phyloP scores from a whole-genome alignment of 805 yeast genomes.

The Cyberlindnera meyerae region DNA sequence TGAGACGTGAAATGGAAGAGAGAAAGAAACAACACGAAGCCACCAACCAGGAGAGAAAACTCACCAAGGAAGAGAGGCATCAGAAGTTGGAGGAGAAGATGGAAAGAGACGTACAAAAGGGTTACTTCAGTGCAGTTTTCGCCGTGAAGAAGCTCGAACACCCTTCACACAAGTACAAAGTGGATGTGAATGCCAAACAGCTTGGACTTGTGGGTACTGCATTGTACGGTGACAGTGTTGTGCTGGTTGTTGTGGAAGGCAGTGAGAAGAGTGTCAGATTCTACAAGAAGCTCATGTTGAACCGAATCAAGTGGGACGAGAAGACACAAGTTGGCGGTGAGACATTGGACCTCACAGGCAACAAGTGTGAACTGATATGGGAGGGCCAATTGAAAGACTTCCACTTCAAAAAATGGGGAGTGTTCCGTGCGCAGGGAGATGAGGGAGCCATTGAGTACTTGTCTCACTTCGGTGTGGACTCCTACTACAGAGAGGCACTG shows the following conservation, averaged over 20 bases:
- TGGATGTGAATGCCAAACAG: constrained; percentile 79
- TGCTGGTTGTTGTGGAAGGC: constrained; percentile 72
- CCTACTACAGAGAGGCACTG: constrained; percentile 49
- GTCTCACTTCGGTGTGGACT: constrained; percentile 47
- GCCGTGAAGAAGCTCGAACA: constrained; percentile 48
- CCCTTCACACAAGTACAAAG: constrained; percentile 66
- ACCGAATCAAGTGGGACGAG: constrained; percentile 68
- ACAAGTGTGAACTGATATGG: constrained; percentile 56
- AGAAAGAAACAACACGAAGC: constrained; percentile 55
- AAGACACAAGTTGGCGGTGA: constrained; percentile 29
- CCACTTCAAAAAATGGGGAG: constrained; percentile 66
- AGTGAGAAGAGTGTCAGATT: constrained; percentile 55
- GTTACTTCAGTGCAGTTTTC: constrained; percentile 56
- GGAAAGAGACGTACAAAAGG: constrained; percentile 46
- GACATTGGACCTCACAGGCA: constrained; percentile 36
- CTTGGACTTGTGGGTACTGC: constrained; percentile 57
- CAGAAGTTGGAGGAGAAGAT: constrained; percentile 44
- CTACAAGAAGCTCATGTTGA: constrained; percentile 55
- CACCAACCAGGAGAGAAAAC: constrained; percentile 57
- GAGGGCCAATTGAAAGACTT: constrained; percentile 55
- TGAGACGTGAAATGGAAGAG: constrained; percentile 60
- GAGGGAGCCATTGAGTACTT: constrained; percentile 44
- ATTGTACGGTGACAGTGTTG: constrained; percentile 36
- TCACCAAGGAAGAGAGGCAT: constrained; percentile 52
- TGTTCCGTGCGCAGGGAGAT: constrained; percentile 48